Conservation (phyloP, 2,329 filamentous ascomycete genomes). For the Botrytis sinoallii region DNA sequence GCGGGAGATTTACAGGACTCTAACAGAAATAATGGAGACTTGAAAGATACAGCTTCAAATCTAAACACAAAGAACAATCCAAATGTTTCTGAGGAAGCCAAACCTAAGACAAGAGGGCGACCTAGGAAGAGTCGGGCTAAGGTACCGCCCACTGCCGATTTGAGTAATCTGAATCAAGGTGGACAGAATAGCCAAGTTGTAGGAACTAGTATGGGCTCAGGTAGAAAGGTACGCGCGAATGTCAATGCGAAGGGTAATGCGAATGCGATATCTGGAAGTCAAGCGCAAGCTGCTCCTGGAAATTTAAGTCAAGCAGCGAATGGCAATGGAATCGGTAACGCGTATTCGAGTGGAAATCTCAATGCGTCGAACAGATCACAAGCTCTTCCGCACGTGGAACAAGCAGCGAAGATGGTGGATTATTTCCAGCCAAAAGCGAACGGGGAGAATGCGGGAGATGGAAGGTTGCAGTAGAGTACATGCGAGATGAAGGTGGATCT, state of each 20-base stretch:
- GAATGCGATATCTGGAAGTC: not conserved
- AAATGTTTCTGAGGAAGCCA: not conserved
- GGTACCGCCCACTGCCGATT: not conserved
- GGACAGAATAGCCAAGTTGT: not conserved
- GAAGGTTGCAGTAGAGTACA: not conserved
- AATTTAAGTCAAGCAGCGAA: not conserved
- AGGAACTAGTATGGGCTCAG: not conserved
- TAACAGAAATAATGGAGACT: not conserved
- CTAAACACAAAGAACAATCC: not conserved
- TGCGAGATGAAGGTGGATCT: rapidly evolving
- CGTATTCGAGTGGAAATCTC: not conserved
- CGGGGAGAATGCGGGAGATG: not conserved
- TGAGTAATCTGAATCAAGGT: not conserved
- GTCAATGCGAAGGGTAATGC: not conserved
- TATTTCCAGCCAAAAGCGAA: slow-evolving; percentile 3
- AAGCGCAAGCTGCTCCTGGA: not conserved
- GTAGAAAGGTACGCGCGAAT: not conserved
- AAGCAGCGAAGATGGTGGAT: not conserved
- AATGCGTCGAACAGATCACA: not conserved
- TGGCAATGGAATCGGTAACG: not conserved
- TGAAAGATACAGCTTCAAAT: not conserved
- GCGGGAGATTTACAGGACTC: not conserved
- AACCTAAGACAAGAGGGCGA: not conserved
- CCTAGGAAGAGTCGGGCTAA: not conserved
- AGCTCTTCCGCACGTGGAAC: not conserved